phyloP scores from a whole-genome alignment of 129 eudicot genomes.

The Tagetes patula region DNA sequence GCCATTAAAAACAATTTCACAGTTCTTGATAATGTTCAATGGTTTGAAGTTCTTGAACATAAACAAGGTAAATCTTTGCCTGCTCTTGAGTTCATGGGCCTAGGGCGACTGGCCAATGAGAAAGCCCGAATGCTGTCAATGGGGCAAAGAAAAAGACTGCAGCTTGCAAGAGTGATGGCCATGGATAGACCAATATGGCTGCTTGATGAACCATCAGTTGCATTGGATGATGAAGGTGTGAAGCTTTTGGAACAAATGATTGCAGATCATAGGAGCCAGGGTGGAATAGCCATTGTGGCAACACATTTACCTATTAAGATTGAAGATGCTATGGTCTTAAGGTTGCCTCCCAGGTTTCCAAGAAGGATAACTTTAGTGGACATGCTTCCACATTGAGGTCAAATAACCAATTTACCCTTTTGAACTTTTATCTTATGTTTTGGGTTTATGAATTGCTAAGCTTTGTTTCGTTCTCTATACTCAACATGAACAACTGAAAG shows the following conservation, averaged over 20 bases:
- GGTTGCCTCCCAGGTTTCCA: constrained; percentile 79
- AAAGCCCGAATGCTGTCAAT: constrained; percentile 91
- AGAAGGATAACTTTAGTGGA: constrained; percentile 76
- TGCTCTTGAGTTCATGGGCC: constrained; percentile 90
- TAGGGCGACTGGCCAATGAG: constrained; percentile 73
- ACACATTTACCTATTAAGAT: constrained; percentile 78
- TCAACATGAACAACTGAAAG: background rate
- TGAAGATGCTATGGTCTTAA: constrained; percentile 70
- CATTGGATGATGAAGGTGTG: constrained; percentile 91
- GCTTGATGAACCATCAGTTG: constrained; percentile 98
- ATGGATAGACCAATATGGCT: constrained; percentile 96
- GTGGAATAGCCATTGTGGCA: constrained; percentile 87
- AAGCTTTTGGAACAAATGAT: constrained; percentile 74
- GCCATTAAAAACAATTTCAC: constrained; percentile 74
- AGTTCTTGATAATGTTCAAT: constrained; percentile 81
- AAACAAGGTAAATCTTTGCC: constrained; percentile 75
- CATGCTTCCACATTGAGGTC: constrained; percentile 69
- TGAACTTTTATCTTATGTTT: background rate
- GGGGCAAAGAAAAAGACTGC: constrained; percentile 93
- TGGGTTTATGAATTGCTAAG: background rate
- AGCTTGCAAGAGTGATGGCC: constrained; percentile 86
- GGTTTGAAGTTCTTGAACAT: constrained; percentile 93
- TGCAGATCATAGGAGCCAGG: constrained; percentile 81
- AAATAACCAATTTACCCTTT: constrained; percentile 16
- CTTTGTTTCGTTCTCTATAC: background rate